Base-by-base conservation (phyloP, 768 basidiomycete species). In the Amanita inopinata region DNA sequence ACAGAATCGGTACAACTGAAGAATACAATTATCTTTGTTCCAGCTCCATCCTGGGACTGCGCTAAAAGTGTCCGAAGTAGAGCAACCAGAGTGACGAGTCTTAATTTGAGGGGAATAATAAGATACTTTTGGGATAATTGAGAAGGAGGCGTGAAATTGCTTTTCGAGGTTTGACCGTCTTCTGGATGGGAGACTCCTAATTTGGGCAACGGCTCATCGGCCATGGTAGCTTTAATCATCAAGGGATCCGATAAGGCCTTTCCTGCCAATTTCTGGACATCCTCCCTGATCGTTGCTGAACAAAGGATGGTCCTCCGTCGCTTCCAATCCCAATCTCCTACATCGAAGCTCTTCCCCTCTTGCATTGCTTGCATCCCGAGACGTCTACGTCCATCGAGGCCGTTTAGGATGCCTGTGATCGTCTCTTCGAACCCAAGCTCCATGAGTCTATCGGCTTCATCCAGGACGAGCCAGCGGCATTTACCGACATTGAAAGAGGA, bases 381-480 rank as follows among this genome's bases (percentile, higher is more conserved):
- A 49, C 78, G 80, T 38, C 76, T 62, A 39, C 90, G 74, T 0
- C 90, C 91, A 46, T 97, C 91, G 15, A 99, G 60, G 7, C 84
- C 82, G 53, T 82, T 76, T 25, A 98, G 65, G 49, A 98, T 96
- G 1, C 89, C 91, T 43, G 74, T 77, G 53, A 99, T 85, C 0
- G 91, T 89, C 56, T 98, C 92, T 59, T 96, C 93, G 49, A 99
- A 99, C 0, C 96, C 96, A 32, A 98, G 77, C 49, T 98, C 93
- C 93, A 98, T 98, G 38, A 99, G 65, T 31, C 92, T 73, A 62
- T 99, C 96, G 4, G 94, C 93, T 65, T 99, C 96, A 56, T 99
- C 96, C 18, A 98, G 76, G 6, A 99, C 81, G 22, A 99, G 71
- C 91, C 94, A 99, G 35, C 88, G 78, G 58, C 88, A 89, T 63